Evolutionary conservation across 495 filamentous ascomycete genomes (phyloP).

Genomic region (Platismatia glauca): DNA sequence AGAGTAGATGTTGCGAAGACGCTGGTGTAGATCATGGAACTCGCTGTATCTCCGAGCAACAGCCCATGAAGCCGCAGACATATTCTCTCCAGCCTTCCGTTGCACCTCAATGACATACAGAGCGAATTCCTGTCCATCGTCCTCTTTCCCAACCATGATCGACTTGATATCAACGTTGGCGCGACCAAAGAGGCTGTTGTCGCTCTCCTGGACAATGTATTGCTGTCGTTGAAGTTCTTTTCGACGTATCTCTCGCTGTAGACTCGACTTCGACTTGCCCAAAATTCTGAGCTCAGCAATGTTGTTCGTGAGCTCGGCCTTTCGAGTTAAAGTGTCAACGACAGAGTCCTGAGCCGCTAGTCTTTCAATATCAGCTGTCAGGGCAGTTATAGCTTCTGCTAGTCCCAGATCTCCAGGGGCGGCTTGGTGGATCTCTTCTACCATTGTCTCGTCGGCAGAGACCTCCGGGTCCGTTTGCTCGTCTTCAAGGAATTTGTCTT

Average conservation of each 20-base stretch:
- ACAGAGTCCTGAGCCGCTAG: slow-evolving; percentile 81
- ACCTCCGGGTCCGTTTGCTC: slow-evolving; percentile 68
- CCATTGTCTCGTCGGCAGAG: slow-evolving; percentile 46
- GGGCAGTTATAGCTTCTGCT: slow-evolving; percentile 77
- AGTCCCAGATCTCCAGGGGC: slow-evolving; percentile 91
- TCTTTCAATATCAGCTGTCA: slow-evolving; percentile 84
- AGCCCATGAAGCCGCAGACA: slow-evolving; percentile 75
- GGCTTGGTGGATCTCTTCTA: slow-evolving; percentile 87
- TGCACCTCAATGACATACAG: slow-evolving; percentile 89
- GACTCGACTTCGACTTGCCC: slow-evolving; percentile 84
- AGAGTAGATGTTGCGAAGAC: slow-evolving; percentile 71
- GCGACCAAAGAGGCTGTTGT: slow-evolving; percentile 92
- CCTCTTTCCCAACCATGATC: slow-evolving; percentile 83
- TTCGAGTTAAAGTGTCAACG: slow-evolving; percentile 80
- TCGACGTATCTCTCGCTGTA: slow-evolving; percentile 82
- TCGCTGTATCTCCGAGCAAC: slow-evolving; percentile 85
- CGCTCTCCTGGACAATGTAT: slow-evolving; percentile 94
- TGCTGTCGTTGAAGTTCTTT: slow-evolving; percentile 96
- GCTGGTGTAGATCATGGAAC: slow-evolving; percentile 91
- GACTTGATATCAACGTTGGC: slow-evolving; percentile 82
- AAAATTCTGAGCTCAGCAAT: slow-evolving; percentile 85
- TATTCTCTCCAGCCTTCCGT: slow-evolving; percentile 78
- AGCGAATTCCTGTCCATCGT: slow-evolving; percentile 88
- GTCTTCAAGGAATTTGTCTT: slow-evolving; percentile 76
- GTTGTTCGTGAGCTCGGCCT: slow-evolving; percentile 96